Base-by-base conservation (phyloP, 2,329 filamentous ascomycete species). In the Penicillium fuscoglaucum region DNA sequence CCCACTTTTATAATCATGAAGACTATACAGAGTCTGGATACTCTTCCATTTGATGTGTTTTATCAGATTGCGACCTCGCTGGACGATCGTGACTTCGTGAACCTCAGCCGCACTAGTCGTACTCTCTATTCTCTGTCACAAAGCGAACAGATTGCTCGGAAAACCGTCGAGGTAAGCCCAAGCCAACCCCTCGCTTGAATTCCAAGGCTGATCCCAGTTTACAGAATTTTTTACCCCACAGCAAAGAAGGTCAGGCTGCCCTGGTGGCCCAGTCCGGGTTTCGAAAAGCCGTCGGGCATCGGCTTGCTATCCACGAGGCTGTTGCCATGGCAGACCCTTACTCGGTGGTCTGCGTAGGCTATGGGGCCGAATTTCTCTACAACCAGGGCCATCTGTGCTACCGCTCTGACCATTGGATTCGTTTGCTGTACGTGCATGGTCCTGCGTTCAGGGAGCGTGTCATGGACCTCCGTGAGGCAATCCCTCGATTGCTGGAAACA, bases 361-460 rank as follows among this genome's bases (percentile, higher is more conserved):
- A 84, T 52, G 87, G 82, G 4, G 81, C 85, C 26, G 78, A 80
- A 4, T 90, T 87, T 71, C 71, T 86, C 2, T 91, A 89, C 69
- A 77, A 79, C 19, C 80, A 85, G 57, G 87, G 89, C 6, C 79
- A 84, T 12, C 74, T 92, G 17, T 90, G 87, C 65, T 88, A 91
- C 68, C 80, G 84, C 12, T 69, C 79, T 41, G 78, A 80, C 51
- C 73, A 76, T 47, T 76, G 73, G 39, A 78, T 92, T 28, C 82
- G 84, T 3, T 71, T 90, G 28, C 76, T 89, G 48, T 78, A 88
- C 59, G 74, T 90, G 19, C 82, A 85, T 63, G 67, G 70, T 8
- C 79, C 80, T 0, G 76, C 75, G 2, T 69, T 68, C 24, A 64
- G 72, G 12, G 87, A 90, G 66, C 74, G 80, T n/a, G 82, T 85